Percentiles rank a stretch among this genome's conserved stretches.
phyloP scores from a whole-genome alignment of 192 early-diverging fungal genomes.

The Obelidium mucronatum region DNA sequence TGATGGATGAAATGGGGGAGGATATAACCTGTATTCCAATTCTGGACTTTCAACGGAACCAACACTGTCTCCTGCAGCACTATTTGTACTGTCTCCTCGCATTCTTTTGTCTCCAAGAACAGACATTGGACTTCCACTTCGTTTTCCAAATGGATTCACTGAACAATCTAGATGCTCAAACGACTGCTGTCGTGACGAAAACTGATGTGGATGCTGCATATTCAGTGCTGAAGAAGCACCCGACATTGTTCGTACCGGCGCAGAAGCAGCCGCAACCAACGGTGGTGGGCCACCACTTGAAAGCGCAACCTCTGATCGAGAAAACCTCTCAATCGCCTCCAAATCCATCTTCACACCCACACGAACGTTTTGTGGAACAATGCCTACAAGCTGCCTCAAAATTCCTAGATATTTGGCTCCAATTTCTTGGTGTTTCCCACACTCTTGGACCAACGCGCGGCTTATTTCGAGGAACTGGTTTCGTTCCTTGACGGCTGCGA shows the following conservation, averaged over 20 bases:
- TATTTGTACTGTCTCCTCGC: neutral
- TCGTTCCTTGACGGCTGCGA: constrained; percentile 35
- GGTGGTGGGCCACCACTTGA: neutral
- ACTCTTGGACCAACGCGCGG: constrained; percentile 20
- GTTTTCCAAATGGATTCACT: neutral
- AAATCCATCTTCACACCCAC: constrained; percentile 38
- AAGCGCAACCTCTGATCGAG: constrained; percentile 11
- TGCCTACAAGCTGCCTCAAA: constrained; percentile 16
- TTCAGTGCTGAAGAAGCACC: neutral
- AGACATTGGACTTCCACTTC: neutral
- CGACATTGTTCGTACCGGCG: neutral
- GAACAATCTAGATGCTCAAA: neutral
- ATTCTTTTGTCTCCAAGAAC: neutral
- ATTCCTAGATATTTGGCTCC: constrained; percentile 21
- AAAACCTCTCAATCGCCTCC: constrained; percentile 32
- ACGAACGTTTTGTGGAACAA: constrained; percentile 27
- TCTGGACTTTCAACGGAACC: neutral
- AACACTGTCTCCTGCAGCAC: too few relatives aligned
- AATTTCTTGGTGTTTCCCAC: constrained; percentile 12
- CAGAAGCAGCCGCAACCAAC: neutral
- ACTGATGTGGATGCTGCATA: neutral
- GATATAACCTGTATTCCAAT: neutral
- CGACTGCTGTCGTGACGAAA: neutral
- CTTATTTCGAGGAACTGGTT: constrained; percentile 35
- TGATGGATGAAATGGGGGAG: neutral